Evolutionary conservation across 441 rosid genomes (phyloP).

Genomic region (Kokia cookei): DNA sequence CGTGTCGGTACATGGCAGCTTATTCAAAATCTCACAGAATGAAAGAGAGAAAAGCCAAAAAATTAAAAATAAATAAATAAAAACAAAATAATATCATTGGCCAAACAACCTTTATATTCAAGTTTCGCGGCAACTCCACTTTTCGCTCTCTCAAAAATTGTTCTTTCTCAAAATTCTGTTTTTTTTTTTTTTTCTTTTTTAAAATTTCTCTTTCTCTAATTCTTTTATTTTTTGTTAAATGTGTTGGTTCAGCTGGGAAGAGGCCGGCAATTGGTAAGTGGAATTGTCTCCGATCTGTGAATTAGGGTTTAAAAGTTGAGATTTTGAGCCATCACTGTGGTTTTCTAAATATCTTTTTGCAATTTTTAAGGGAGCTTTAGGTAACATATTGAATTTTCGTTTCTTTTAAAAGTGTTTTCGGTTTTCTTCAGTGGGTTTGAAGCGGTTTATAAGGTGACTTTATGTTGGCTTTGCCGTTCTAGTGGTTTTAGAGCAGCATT

Average conservation of each 20-base stretch:
- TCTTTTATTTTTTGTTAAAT: not conserved
- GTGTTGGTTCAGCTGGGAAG: constrained; percentile 19
- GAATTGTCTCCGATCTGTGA: constrained; percentile 30
- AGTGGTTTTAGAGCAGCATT: not conserved
- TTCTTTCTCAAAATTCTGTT: not conserved
- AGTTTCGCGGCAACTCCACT: constrained; percentile 96
- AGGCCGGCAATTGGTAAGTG: constrained; percentile 34
- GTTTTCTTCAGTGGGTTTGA: too few species aligned
- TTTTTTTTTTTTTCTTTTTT: not conserved
- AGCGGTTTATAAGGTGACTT: too few species aligned
- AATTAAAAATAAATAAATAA: not conserved
- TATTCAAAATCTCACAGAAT: not conserved
- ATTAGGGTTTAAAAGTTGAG: constrained; percentile 39
- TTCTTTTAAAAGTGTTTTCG: too few species aligned
- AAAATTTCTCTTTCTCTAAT: constrained; percentile 9
- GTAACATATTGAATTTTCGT: too few species aligned
- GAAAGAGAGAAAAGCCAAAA: not conserved
- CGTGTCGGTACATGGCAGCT: constrained; percentile 19
- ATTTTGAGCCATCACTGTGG: not conserved
- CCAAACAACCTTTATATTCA: constrained; percentile 55
- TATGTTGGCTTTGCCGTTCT: too few species aligned
- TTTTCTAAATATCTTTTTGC: not conserved
- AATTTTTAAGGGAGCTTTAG: too few species aligned
- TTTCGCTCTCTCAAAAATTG: not conserved
- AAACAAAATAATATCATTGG: constrained; percentile 29